Evolutionary conservation across 140 eudicot species (phyloP), one percentile per base, ranked within the genome.

Genomic region (Cichorium intybus): DNA sequence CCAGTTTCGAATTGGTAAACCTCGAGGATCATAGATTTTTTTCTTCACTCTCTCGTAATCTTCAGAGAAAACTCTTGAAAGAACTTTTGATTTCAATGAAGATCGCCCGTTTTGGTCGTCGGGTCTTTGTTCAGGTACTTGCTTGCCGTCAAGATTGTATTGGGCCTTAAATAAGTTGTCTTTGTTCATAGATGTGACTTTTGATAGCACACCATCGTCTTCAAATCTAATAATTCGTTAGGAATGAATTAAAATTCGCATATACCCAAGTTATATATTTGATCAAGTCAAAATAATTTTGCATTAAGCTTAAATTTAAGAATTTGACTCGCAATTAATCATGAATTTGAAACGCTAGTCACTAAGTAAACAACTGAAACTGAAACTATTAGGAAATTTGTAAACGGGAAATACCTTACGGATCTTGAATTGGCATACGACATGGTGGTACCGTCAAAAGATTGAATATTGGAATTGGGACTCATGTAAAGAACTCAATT

Each of bases 1-100:
- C 99, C 99, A 93, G 78, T 78, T 81, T 55, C 85, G 81, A 50
- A 86, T 74, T 0, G 78, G 53, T 12, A 68, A 77, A 16, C 97
- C 95, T 23, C 95, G 73, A 75, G 99, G 99, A 80, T 93, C 99
- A 69, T 81, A 72, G 23, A 93, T 86, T 77, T 83, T 88, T 53
- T 20, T 84, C 80, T 84, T 82, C 55, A 79, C 90, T 72, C 94
- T 73, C 59, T 84, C 99, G 27, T 85, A 93, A 65, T 93, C 99
- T 67, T 93, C 99, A 0, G 97, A 93, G 72, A 93, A 93, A 24
- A 93, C 97, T 56, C 99, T 78, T 18, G 97, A 93, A 9, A 93
- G 81, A 14, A 88, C 99, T 71, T 81, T 85, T 1, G 91, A 82
- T 72, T 78, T 93, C 54, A 92, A 58, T 11, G 95, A 88, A 55